Percentiles rank a stretch among this genome's conserved stretches.
phyloP scores from a whole-genome alignment of 805 yeast genomes.

The Grigorovia transvaalensis region DNA sequence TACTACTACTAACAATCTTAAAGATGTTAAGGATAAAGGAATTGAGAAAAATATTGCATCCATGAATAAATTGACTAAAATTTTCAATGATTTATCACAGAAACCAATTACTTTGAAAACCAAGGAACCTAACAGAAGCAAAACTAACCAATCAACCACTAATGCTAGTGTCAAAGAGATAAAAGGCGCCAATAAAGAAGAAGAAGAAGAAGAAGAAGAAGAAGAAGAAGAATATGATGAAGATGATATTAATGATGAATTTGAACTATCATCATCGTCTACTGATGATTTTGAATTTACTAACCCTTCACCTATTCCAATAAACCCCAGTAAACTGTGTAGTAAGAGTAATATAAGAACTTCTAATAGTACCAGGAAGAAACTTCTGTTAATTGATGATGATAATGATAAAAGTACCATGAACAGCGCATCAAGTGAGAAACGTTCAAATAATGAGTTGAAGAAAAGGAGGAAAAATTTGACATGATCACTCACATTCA shows the following conservation, averaged over 20 bases:
- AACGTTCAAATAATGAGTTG: neutral
- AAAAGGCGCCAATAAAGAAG: neutral
- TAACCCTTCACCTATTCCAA: conserved; percentile 22
- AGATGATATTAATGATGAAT: conserved; percentile 14
- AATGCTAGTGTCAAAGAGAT: too few species aligned
- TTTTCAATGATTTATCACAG: neutral
- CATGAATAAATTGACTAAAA: neutral
- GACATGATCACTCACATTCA: neutral
- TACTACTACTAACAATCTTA: too few species aligned
- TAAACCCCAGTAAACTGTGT: conserved; percentile 9
- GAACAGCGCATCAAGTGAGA: neutral
- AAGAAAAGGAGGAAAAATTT: neutral
- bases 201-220: neutral
- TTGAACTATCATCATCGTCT: conserved; percentile 25
- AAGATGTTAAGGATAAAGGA: neutral
- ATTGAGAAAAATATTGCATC: neutral
- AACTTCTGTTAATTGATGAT: conserved; percentile 25
- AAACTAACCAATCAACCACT: too few species aligned
- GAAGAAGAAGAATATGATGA: neutral
- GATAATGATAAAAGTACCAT: conserved; percentile 12
- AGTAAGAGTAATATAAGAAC: conserved; percentile 6
- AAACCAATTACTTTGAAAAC: neutral
- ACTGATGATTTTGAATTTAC: conserved; percentile 26
- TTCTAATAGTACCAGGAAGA: conserved; percentile 16
- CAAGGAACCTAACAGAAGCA: neutral